Evolutionary conservation across 495 filamentous ascomycete species (phyloP), one percentile per base, ranked within the genome.

Genomic region (Stereocaulon alpinum): DNA sequence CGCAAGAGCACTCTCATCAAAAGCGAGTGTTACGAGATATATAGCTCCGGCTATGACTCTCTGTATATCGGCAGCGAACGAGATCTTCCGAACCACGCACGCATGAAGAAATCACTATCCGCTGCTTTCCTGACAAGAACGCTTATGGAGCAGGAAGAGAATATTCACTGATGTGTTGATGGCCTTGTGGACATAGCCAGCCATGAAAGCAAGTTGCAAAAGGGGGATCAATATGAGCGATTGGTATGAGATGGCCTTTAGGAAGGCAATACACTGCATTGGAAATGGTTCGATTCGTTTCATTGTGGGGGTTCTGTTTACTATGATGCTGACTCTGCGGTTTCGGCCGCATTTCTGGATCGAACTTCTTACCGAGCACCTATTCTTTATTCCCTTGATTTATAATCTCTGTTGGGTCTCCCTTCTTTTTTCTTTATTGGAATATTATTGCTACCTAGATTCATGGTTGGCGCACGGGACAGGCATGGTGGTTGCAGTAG

Each of bases 181-280:
- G 27, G 40, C 14, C 55, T 51, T 34, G 37, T 47, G 14, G 37
- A 54, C 6, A 29, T 11, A 53, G 17, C 44, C n/a, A 37, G 32
- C 32, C 27, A 17, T 34, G 32, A 44, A 29, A 14, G 17, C 63
- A 37, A 50, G 62, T n/a, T n/a, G 24, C 34, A 30, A 57, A 41
- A 27, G 22, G 32, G 51, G 59, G 5, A n/a, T 66, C 22, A 54
- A 70, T 24, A 55, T 70, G 24, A 44, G 32, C 6, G 55, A 66
- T 27, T 63, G 62, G 62, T 67, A 55, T 44, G 65, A 68, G 27
- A 70, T 72, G 68, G 67, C 68, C 0, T 72, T 72, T 52, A 67
- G 70, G 9, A 66, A 72, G 47, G 57, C 63, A 2, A 69, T 72
- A 24, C 47, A 60, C 14, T 55, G 57, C 20, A 34, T 68, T 11